Conservation (phyloP, 768 basidiomycete genomes). For the Suillus decipiens region DNA sequence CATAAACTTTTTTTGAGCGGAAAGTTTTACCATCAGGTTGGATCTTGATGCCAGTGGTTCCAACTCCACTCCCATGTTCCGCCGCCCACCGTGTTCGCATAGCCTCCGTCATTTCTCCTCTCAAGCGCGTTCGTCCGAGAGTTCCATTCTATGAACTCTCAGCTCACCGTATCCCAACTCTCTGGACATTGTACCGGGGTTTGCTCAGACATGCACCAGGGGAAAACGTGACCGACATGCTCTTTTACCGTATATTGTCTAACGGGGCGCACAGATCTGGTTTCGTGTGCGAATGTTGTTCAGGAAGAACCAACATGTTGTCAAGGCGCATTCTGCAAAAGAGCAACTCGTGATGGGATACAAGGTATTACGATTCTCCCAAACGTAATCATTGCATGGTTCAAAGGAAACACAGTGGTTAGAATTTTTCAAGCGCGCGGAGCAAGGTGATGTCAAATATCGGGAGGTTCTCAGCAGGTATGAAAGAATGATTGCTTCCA, state of each 20-base stretch:
- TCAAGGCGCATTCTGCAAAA: slow-evolving; percentile 53
- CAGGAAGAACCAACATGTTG: slow-evolving; percentile 49
- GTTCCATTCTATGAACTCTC: slow-evolving; percentile 68
- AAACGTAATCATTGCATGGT: slow-evolving; percentile 1
- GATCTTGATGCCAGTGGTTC: slow-evolving; percentile 14
- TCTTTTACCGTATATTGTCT: neutral
- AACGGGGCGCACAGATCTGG: slow-evolving; percentile 48
- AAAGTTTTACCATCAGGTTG: neutral
- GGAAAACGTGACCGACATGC: slow-evolving; percentile 45
- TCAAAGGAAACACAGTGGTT: slow-evolving; percentile 49
- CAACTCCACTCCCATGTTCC: slow-evolving; percentile 16
- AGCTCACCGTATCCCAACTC: slow-evolving; percentile 74
- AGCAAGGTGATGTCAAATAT: slow-evolving; percentile 50
- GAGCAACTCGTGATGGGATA: slow-evolving; percentile 52
- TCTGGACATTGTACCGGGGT: slow-evolving; percentile 76
- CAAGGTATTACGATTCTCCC: slow-evolving; percentile 43
- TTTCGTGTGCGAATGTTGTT: slow-evolving; percentile 59
- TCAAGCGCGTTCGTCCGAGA: slow-evolving; percentile 60
- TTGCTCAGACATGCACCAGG: slow-evolving; percentile 58
- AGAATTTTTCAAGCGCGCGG: slow-evolving; percentile 55
- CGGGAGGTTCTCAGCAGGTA: slow-evolving; percentile 56
- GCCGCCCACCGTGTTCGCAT: slow-evolving; percentile 55
- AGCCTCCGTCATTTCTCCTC: slow-evolving; percentile 51
- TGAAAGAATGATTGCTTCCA: slow-evolving; percentile 53
- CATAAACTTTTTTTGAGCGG: neutral